Conservation (phyloP, 169 alveolate genomes). For the Theileria equi region DNA sequence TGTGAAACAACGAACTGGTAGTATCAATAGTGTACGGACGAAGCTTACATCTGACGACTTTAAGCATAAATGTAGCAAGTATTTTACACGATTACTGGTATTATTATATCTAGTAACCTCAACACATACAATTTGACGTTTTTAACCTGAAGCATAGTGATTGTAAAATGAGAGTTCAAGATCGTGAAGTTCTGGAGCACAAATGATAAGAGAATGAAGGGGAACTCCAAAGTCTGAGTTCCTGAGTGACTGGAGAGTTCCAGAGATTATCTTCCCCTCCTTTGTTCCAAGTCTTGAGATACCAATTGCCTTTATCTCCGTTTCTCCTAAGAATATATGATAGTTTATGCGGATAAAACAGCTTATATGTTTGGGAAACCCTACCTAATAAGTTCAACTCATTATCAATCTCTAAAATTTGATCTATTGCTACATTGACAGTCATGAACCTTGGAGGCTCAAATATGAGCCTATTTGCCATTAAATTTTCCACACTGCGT, state of each 20-base stretch:
- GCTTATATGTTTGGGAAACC: conserved; percentile 1
- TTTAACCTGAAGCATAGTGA: conserved; percentile 7
- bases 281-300: conserved; percentile 92
- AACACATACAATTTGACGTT: no score
- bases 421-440: conserved; percentile 85
- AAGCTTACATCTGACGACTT: background rate
- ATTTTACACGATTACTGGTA: background rate
- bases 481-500: conserved; percentile 92
- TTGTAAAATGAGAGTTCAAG: conserved; percentile 85
- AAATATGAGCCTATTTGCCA: conserved; percentile 87
- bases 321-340: conserved; percentile 57
- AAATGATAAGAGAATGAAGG: conserved; percentile 89
- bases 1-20: background rate
- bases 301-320: conserved; percentile 83
- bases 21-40: background rate
- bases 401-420: conserved; percentile 85
- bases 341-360: conserved; percentile 33
- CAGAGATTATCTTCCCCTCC: conserved; percentile 81
- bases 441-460: conserved; percentile 94
- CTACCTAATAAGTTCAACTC: background rate
- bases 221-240: conserved; percentile 91
- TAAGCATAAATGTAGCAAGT: background rate
- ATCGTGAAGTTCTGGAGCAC: conserved; percentile 89
- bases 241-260: conserved; percentile 77
- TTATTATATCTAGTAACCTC: no score